Percentiles rank a stretch among this genome's conserved stretches.
These are phyloP conservation scores for Umbelopsis sp. DNA, from an alignment of 192 early-diverging fungal genomes.

Conservation along the genomic window DNA sequence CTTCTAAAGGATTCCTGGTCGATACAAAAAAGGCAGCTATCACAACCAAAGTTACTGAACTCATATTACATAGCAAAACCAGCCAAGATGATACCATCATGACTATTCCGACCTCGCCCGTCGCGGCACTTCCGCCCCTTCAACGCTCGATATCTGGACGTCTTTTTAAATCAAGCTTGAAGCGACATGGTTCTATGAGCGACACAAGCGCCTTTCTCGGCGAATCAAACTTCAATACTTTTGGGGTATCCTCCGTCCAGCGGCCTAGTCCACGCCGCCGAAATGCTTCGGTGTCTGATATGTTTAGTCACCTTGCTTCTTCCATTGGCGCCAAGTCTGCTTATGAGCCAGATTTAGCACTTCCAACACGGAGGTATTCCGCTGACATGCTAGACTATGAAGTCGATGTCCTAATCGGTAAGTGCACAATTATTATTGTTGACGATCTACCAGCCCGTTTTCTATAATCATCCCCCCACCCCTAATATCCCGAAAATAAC, in stretches of 20 bases:
- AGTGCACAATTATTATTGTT: neutral
- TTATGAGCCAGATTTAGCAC: neutral
- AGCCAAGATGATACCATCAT: constrained; percentile 7
- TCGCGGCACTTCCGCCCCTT: neutral
- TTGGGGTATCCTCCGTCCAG: neutral
- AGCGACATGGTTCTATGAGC: constrained; percentile 3
- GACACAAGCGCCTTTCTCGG: constrained; percentile 1
- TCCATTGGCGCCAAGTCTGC: neutral
- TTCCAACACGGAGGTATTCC: constrained; percentile 20
- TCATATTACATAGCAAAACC: constrained; percentile 1
- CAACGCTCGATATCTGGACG: constrained; percentile 8
- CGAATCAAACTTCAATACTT: neutral
- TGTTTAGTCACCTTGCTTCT: neutral
- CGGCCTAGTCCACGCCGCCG: neutral
- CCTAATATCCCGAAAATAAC: neutral
- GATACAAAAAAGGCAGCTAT: constrained; percentile 4
- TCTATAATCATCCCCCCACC: neutral
- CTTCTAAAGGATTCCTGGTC: neutral
- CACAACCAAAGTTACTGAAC: constrained; percentile 8
- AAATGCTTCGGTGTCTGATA: constrained; percentile 12
- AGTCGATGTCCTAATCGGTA: constrained; percentile 15
- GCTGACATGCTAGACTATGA: constrained; percentile 7
- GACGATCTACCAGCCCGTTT: constrained; percentile 2
- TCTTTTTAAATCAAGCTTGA: constrained; percentile 1
- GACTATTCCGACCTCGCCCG: neutral